A percentile compares a stretch with the other conserved stretches of the same genome.
Conservation (phyloP, 108 stramenopile genomes). For the Aurantiochytrium sp. region DNA sequence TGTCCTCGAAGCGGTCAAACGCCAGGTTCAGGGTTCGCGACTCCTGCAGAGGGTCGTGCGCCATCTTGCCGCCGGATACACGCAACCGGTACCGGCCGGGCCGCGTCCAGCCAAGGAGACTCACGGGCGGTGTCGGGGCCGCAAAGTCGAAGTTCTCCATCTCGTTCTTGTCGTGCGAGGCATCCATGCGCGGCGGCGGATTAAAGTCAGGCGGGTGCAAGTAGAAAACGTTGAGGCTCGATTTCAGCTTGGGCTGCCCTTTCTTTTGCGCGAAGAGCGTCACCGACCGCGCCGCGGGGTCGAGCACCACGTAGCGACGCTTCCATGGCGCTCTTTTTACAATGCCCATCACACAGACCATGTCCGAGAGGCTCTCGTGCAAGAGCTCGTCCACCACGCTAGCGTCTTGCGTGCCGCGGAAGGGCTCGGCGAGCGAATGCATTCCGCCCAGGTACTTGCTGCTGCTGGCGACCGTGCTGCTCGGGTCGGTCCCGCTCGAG, state of each 20-base stretch:
- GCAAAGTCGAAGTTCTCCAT: background rate
- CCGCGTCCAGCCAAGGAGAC: background rate
- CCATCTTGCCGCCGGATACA: background rate
- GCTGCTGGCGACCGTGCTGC: too few relatives aligned
- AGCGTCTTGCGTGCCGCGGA: too few relatives aligned
- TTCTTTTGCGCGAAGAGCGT: background rate
- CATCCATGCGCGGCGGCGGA: background rate
- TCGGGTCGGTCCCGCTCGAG: background rate
- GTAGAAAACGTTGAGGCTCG: background rate
- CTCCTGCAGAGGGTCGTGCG: background rate
- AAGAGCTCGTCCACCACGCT: too few relatives aligned
- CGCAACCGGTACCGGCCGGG: background rate
- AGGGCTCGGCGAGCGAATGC: too few relatives aligned
- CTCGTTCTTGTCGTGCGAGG: background rate
- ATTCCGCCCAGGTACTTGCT: too few relatives aligned
- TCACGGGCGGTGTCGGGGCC: background rate
- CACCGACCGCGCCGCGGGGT: background rate
- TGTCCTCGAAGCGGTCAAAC: background rate
- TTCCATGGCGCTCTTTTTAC: background rate
- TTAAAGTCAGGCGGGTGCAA: background rate
- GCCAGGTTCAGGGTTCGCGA: background rate
- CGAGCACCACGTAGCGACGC: constrained; percentile 2
- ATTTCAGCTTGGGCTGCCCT: background rate
- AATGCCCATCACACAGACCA: background rate
- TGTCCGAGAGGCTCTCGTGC: background rate